A percentile compares a stretch with the other conserved stretches of the same genome.
Conservation (phyloP, 73 alveolate species). For the Paramecium pentaurelia region DNA sequence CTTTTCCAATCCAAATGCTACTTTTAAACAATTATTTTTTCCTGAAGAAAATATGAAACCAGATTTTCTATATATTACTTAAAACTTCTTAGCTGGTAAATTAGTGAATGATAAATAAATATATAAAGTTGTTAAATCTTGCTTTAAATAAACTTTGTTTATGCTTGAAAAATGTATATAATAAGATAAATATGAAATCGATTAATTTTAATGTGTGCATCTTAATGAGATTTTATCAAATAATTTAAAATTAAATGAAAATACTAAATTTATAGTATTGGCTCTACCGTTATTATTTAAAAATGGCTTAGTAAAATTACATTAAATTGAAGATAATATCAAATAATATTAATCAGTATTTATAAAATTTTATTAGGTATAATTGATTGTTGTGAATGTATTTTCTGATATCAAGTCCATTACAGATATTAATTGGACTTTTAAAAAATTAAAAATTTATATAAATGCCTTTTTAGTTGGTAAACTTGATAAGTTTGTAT, state of each 20-base stretch:
- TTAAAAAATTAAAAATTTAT: background rate
- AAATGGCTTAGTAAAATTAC: background rate
- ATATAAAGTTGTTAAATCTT: background rate
- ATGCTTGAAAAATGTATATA: background rate
- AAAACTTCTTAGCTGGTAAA: background rate
- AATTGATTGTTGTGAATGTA: background rate
- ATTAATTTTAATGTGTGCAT: background rate
- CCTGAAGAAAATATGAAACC: conserved; percentile 27
- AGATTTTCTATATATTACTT: background rate
- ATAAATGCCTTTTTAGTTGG: conserved; percentile 24
- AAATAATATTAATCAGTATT: background rate
- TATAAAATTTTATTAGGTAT: background rate
- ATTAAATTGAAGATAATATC: background rate
- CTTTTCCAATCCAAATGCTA: background rate
- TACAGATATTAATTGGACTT: background rate
- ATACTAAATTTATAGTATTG: background rate
- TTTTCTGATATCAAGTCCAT: background rate
- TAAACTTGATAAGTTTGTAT: background rate
- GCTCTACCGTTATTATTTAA: background rate
- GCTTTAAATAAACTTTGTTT: background rate
- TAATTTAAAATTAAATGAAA: background rate
- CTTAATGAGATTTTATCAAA: background rate
- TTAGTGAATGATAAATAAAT: background rate
- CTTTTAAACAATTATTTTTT: background rate
- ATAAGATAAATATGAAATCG: background rate